Conservation (phyloP, 2,329 filamentous ascomycete genomes). For the Fusarium sublunatum region DNA sequence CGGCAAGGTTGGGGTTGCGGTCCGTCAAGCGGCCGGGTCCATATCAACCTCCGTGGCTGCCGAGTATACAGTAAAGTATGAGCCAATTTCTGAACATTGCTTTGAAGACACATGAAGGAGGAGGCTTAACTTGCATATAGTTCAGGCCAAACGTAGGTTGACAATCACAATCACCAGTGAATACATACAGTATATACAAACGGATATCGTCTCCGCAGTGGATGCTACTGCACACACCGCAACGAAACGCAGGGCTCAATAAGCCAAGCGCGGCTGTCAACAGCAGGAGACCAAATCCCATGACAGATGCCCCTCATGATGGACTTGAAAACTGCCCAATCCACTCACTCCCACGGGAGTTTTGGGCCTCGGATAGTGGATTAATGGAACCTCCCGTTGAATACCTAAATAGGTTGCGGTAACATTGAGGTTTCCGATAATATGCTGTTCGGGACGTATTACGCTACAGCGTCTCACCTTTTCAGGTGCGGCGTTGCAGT, state of each 20-base stretch:
- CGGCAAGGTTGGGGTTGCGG: constrained; percentile 12
- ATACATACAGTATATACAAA: not conserved
- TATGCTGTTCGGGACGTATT: constrained; percentile 24
- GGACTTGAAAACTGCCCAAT: constrained; percentile 9
- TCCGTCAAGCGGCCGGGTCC: constrained; percentile 7
- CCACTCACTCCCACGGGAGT: not conserved
- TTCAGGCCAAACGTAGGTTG: constrained; percentile 26
- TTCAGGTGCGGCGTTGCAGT: constrained; percentile 1
- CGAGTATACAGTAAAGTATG: not conserved
- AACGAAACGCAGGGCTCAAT: constrained; percentile 25
- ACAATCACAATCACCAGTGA: constrained; percentile 20
- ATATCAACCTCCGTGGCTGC: constrained; percentile 10
- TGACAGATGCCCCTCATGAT: constrained; percentile 15
- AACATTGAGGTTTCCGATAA: constrained; percentile 8
- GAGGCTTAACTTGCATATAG: constrained; percentile 4
- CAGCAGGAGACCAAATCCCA: constrained; percentile 15
- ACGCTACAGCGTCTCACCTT: constrained; percentile 1
- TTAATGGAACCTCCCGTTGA: not conserved
- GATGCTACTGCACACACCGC: constrained; percentile 36
- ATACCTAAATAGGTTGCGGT: too few relatives aligned
- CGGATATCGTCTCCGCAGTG: constrained; percentile 24
- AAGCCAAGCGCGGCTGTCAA: constrained; percentile 35
- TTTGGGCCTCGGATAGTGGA: not conserved
- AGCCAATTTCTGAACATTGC: not conserved
- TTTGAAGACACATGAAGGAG: constrained; percentile 8